These are phyloP conservation scores for Solanum raphanifolium DNA, from an alignment of 257 asterid species.

Conservation along the genomic window DNA sequence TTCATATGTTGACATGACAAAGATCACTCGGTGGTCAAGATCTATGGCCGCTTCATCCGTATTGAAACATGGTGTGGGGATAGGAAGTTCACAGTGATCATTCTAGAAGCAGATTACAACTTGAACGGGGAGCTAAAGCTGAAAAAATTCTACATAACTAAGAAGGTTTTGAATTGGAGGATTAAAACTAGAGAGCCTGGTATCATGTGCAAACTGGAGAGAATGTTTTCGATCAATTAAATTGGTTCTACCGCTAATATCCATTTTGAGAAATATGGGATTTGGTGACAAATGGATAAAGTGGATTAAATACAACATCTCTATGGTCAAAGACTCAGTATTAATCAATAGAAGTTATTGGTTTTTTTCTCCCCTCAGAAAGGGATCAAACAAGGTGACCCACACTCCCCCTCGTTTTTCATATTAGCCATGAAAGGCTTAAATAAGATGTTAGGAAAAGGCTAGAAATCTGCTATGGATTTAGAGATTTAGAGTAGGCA, in stretches of 20 bases:
- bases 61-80: not conserved
- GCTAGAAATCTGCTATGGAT: not conserved
- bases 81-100: not conserved
- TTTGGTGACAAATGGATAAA: not conserved
- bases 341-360: not conserved
- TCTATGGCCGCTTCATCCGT: not conserved
- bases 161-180: not conserved
- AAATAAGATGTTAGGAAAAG: not conserved
- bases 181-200: not conserved
- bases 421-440: not conserved
- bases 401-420: not conserved
- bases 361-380: not conserved
- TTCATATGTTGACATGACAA: not conserved
- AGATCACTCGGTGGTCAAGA: not conserved
- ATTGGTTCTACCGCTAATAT: not conserved
- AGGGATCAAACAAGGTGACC: not conserved
- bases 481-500: not conserved
- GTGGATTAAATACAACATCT: not conserved
- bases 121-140: not conserved
- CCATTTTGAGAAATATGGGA: not conserved
- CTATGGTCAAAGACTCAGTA: not conserved
- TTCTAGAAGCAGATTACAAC: not conserved
- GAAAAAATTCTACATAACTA: not conserved
- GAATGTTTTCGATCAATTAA: not conserved
- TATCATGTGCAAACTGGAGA: not conserved